Conservation (phyloP, 139 green algal species). For the Tetraselmis chui region DNA sequence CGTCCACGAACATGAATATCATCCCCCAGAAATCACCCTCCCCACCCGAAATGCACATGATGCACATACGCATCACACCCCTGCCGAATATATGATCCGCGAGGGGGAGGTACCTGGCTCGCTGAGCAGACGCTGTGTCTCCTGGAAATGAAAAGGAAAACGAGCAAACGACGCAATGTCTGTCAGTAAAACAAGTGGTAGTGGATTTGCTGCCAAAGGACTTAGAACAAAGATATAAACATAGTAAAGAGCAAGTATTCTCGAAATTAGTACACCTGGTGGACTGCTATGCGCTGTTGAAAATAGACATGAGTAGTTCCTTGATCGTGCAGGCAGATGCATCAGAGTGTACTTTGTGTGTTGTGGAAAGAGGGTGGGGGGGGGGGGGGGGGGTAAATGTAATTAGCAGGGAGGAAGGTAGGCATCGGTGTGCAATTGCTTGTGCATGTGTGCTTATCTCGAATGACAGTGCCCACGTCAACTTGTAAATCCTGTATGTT, state of each 20-base stretch:
- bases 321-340: no score
- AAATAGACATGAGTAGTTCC: neutral
- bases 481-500: no score
- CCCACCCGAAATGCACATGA: neutral
- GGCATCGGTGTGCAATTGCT: no score
- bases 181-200: no score
- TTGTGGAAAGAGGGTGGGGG: neutral
- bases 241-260: no score
- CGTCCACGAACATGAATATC: neutral
- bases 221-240: no score
- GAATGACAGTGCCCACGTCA: no score
- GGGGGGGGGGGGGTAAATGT: neutral
- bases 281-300: neutral
- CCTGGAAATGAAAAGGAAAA: conserved; percentile 39
- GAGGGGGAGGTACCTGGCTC: conserved; percentile 89
- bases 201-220: no score
- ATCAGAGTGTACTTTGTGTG: no score
- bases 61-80: neutral
- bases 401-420: no score
- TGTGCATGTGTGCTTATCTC: no score
- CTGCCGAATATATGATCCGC: neutral
- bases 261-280: neutral
- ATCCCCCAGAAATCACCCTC: neutral
- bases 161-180: neutral
- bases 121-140: conserved; percentile 93